Conservation (phyloP, 192 early-diverging fungal genomes). For the Gigaspora rosea region DNA sequence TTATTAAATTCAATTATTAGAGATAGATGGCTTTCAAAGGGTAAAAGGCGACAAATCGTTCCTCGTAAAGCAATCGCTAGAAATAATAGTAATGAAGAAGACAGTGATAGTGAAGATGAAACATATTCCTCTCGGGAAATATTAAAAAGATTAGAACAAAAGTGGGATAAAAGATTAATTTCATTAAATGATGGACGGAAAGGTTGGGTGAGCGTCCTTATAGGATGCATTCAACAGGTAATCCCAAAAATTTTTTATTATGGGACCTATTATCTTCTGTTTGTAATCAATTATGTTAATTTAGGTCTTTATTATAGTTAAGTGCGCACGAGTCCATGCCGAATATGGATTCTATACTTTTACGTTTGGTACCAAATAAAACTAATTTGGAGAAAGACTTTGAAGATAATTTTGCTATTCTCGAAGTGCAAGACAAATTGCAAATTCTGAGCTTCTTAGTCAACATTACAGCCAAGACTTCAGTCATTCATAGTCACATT, state of each 20-base stretch:
- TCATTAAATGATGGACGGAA: constrained; percentile 36
- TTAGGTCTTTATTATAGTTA: constrained; percentile 35
- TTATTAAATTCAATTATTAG: constrained; percentile 12
- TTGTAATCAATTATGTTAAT: neutral
- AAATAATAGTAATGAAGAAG: neutral
- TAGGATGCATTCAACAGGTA: constrained; percentile 57
- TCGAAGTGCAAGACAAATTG: constrained; percentile 58
- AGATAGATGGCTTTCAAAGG: constrained; percentile 4
- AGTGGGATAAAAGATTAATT: constrained; percentile 49
- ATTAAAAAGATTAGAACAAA: constrained; percentile 43
- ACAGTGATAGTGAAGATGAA: neutral
- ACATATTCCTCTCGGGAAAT: constrained; percentile 33
- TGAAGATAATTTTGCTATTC: constrained; percentile 39
- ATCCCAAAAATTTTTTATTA: neutral
- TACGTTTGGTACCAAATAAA: constrained; percentile 45
- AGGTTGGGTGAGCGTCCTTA: constrained; percentile 49
- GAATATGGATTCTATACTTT: constrained; percentile 47
- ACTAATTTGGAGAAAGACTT: constrained; percentile 43
- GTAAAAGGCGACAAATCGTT: constrained; percentile 7
- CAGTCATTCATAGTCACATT: constrained; percentile 60
- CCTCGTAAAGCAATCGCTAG: neutral
- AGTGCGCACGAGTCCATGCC: constrained; percentile 48
- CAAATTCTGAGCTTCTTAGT: constrained; percentile 61
- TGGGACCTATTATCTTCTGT: neutral
- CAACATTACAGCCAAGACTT: constrained; percentile 63